Base-by-base conservation (phyloP, 2,329 filamentous ascomycete genomes). In the Tricladium varicosporioides region DNA sequence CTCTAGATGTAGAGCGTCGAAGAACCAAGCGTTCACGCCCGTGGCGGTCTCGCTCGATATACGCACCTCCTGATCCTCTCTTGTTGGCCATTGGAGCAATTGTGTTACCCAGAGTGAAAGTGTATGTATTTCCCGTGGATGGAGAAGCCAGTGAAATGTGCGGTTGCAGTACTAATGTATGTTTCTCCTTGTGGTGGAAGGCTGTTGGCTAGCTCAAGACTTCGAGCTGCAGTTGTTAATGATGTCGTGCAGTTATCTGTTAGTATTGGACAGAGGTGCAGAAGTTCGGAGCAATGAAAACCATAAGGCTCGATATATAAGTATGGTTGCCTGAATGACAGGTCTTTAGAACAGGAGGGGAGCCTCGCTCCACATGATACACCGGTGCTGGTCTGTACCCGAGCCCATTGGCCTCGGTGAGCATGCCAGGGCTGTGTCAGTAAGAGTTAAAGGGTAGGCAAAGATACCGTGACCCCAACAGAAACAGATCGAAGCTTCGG, bases 1-100 rank as follows among this genome's bases (percentile, higher is more conserved):
- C 22, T 27, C 22, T 27, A 27, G 22, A 52, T 45, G 51, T 48
- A 16, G 54, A 52, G 2, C 52, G 45, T 27, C 54, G 46, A 10
- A 61, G 47, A 5, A 65, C 61, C 5, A 66, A 18, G 5, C 63
- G 57, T 31, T 66, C 57, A 5, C 58, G 50, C 10, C 66, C 65
- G 13, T 59, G 52, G 1, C 53, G 31, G 22, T 64, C 61, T 3
- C 62, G 47, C 51, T 68, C 65, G 10, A 66, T 27, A 36, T 56
- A 60, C 15, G 27, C 56, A 5, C 36, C 33, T 45, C 16, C 40
- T 27, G 36, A 40, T 16, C 53, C 32, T 45, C 45, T 58, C 40
- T 53, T 61, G 47, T 51, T 49, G n/a, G 60, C 31, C 61, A 64
- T 67, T 36, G 49, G 53, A 48, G 43, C 55, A 9, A 54, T 44